Evolutionary conservation across 768 basidiomycete species (phyloP).

Genomic region (Boletus vinaceobasis): DNA sequence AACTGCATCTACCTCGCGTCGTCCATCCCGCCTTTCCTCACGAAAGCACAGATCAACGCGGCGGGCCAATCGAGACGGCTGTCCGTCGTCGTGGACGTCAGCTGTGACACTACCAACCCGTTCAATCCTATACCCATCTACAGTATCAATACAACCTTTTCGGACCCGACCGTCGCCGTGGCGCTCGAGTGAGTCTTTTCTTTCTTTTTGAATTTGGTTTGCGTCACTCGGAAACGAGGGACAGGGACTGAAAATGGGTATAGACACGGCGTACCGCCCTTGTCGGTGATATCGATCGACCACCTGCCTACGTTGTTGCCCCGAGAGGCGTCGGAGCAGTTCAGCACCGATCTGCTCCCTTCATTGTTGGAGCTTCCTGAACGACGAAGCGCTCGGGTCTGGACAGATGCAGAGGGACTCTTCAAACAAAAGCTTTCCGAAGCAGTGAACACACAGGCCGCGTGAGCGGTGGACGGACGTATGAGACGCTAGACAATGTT

Average conservation of each 20-base stretch:
- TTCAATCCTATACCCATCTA: conserved; percentile 98
- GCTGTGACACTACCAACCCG: conserved; percentile 98
- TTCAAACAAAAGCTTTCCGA: conserved; percentile 67
- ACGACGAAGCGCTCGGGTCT: conserved; percentile 65
- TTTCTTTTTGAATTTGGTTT: no score
- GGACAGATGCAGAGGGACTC: conserved; percentile 83
- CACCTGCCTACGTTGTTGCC: conserved; percentile 95
- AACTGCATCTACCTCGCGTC: conserved; percentile 98
- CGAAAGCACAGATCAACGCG: conserved; percentile 61
- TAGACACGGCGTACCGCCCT: conserved; percentile 59
- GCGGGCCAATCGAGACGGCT: conserved; percentile 69
- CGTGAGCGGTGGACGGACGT: background rate
- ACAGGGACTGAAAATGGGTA: conserved; percentile 10
- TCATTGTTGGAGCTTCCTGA: conserved; percentile 76
- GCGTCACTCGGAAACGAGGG: background rate
- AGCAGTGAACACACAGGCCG: conserved; percentile 32
- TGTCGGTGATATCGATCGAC: conserved; percentile 93
- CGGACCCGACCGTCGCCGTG: conserved; percentile 86
- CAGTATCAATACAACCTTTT: conserved; percentile 88
- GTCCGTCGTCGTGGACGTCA: conserved; percentile 90
- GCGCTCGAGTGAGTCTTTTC: conserved; percentile 62
- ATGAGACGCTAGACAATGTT: background rate
- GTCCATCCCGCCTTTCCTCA: conserved; percentile 80
- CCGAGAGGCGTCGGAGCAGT: conserved; percentile 95
- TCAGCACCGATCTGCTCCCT: conserved; percentile 83